These are phyloP conservation scores for Calycina herbarum DNA, from an alignment of 2,329 filamentous ascomycete species.

Conservation along the genomic window DNA sequence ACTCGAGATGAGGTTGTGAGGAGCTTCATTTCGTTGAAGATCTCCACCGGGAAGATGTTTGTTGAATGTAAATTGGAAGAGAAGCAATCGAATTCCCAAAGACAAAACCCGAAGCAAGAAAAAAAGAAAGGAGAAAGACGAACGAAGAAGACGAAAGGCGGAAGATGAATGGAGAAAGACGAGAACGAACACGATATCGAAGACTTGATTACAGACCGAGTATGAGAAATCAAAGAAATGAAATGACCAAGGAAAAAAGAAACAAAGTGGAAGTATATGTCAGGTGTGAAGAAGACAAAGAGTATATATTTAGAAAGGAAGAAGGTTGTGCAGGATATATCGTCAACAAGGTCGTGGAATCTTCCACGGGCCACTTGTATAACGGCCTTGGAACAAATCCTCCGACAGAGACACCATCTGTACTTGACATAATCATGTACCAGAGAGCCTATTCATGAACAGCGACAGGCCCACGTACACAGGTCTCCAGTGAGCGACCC, in stretches of 20 bases:
- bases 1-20: background rate
- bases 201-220: background rate
- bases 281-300: background rate
- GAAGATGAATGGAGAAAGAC: background rate
- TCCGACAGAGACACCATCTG: background rate
- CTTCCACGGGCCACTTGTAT: background rate
- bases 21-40: background rate
- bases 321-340: background rate
- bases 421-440: background rate
- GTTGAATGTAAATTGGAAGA: background rate
- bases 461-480: background rate
- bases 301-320: slow-evolving; percentile 3
- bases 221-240: background rate
- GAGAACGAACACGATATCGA: background rate
- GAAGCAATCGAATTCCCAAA: background rate
- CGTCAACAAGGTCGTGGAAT: background rate
- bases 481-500: background rate
- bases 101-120: background rate
- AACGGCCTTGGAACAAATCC: background rate
- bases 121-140: background rate
- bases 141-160: background rate
- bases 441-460: background rate
- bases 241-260: background rate
- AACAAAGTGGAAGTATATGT: background rate
- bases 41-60: background rate